These are phyloP conservation scores for Balakata baccata DNA, from an alignment of 345 rosid genomes.

Conservation along the genomic window DNA sequence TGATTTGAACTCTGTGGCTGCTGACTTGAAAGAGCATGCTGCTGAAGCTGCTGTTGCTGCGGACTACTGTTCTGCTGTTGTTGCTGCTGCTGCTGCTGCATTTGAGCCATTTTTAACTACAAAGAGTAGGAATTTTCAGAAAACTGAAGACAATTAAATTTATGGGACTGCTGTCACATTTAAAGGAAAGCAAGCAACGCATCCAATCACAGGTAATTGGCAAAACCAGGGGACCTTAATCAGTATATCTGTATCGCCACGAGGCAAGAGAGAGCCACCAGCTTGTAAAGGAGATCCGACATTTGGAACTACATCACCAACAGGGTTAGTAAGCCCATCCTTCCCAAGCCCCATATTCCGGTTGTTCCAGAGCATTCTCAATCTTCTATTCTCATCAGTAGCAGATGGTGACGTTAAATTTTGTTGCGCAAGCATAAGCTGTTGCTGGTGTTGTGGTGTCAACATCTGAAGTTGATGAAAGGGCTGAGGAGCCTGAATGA, in stretches of 20 bases:
- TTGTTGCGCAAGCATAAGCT: conserved; percentile 88
- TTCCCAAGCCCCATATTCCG: conserved; percentile 61
- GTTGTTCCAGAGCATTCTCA: conserved; percentile 67
- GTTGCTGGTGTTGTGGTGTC: conserved; percentile 91
- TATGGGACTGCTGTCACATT: background rate
- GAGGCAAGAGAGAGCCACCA: conserved; percentile 50
- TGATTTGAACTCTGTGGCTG: conserved; percentile 71
- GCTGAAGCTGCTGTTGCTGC: conserved; percentile 55
- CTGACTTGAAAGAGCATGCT: conserved; percentile 62
- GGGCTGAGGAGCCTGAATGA: conserved; percentile 81
- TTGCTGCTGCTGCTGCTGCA: conserved; percentile 55
- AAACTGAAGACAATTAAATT: background rate
- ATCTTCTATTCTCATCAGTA: conserved; percentile 72
- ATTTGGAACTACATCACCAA: conserved; percentile 65
- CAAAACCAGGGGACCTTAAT: conserved; percentile 48
- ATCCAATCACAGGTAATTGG: background rate
- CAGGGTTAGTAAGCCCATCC: conserved; percentile 68
- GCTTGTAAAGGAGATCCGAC: conserved; percentile 68
- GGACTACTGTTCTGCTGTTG: conserved; percentile 56
- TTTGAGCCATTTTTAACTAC: conserved; percentile 69
- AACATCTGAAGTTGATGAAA: conserved; percentile 89
- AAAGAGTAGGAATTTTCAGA: background rate
- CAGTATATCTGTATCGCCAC: conserved; percentile 62
- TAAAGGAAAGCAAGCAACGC: background rate
- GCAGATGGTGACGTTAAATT: conserved; percentile 72